phyloP scores from a whole-genome alignment of 202 grass and related monocot species.

The Alloteropsis angusta region DNA sequence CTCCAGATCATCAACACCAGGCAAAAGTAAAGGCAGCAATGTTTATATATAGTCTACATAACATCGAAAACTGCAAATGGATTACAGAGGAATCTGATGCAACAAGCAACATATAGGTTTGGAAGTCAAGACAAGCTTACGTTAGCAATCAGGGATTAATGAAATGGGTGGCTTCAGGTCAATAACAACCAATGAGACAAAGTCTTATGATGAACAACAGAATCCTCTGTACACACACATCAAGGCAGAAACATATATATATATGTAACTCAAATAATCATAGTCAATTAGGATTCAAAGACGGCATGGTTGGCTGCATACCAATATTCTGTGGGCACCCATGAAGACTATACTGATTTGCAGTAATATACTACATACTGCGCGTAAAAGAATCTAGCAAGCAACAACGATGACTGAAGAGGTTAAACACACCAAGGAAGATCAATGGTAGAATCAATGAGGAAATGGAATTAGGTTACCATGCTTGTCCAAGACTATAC shows the following conservation, averaged over 20 bases:
- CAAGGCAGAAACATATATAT: background rate
- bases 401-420: background rate
- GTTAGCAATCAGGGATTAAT: constrained; percentile 8
- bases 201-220: constrained; percentile 7
- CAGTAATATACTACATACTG: background rate
- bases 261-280: background rate
- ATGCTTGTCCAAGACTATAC: background rate
- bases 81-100: constrained; percentile 5
- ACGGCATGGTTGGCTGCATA: background rate
- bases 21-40: background rate
- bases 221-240: constrained; percentile 10
- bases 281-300: background rate
- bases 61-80: background rate
- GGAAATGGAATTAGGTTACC: background rate
- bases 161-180: constrained; percentile 26
- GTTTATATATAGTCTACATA: constrained; percentile 3
- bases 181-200: constrained; percentile 19
- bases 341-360: background rate
- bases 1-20: background rate
- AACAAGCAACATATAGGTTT: constrained; percentile 13
- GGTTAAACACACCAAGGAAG: background rate
- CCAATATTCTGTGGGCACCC: background rate
- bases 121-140: constrained; percentile 24
- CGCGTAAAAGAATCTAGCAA: constrained; percentile 7
- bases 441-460: background rate